Evolutionary conservation across 2,329 filamentous ascomycete genomes (phyloP).

Genomic region (Penicillium vulpinum): DNA sequence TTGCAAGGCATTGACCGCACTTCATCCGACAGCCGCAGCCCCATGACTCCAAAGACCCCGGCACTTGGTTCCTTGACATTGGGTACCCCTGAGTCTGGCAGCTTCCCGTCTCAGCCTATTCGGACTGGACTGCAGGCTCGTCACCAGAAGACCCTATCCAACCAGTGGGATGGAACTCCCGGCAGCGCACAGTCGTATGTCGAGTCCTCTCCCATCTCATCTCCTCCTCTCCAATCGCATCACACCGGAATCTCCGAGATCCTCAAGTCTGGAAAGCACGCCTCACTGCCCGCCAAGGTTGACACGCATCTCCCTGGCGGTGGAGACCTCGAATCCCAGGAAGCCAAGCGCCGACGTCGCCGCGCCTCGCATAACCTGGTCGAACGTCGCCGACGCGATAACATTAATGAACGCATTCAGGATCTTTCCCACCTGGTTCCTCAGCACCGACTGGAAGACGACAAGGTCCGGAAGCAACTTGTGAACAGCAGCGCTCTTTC

Average conservation of each 20-base stretch:
- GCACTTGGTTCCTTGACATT: slow-evolving; percentile 72
- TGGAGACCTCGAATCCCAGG: slow-evolving; percentile 71
- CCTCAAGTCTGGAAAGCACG: slow-evolving; percentile 76
- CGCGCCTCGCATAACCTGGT: slow-evolving; percentile 96
- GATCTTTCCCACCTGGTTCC: slow-evolving; percentile 93
- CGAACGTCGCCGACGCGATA: slow-evolving; percentile 89
- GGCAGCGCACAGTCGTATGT: slow-evolving; percentile 81
- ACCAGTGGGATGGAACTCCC: slow-evolving; percentile 85
- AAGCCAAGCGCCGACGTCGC: slow-evolving; percentile 87
- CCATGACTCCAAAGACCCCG: slow-evolving; percentile 84
- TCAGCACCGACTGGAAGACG: slow-evolving; percentile 87
- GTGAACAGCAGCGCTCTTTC: slow-evolving; percentile 89
- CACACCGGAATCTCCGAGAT: slow-evolving; percentile 84
- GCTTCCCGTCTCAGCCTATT: slow-evolving; percentile 76
- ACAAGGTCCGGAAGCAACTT: slow-evolving; percentile 93
- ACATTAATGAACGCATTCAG: slow-evolving; percentile 98
- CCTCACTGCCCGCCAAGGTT: slow-evolving; percentile 87
- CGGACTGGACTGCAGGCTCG: slow-evolving; percentile 62
- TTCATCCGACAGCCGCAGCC: slow-evolving; percentile 71
- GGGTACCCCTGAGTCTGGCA: slow-evolving; percentile 67
- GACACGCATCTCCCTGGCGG: slow-evolving; percentile 50
- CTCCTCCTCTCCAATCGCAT: slow-evolving; percentile 58
- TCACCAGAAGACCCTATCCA: slow-evolving; percentile 81
- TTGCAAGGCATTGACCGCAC: slow-evolving; percentile 70
- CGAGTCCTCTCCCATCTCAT: slow-evolving; percentile 78